These are phyloP conservation scores for Neocatenulostroma microsporum DNA, from an alignment of 2,329 filamentous ascomycete genomes.

Conservation along the genomic window DNA sequence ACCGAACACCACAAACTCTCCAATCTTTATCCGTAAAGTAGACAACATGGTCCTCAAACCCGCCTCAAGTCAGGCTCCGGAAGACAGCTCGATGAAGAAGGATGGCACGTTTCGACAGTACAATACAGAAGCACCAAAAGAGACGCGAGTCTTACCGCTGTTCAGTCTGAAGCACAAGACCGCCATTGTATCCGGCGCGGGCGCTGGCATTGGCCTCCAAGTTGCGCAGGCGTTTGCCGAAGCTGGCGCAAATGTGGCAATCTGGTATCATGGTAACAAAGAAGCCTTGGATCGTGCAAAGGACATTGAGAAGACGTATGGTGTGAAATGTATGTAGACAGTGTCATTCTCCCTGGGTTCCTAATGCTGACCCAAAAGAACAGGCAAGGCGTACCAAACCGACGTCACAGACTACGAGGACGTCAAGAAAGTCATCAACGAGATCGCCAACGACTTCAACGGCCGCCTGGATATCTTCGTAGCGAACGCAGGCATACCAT, in stretches of 20 bases:
- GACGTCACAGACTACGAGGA: constrained; percentile 37
- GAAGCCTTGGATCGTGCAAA: constrained; percentile 25
- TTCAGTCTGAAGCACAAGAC: constrained; percentile 30
- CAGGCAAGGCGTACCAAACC: constrained; percentile 45
- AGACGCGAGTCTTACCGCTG: constrained; percentile 20
- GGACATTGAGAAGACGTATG: constrained; percentile 27
- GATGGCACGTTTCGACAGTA: constrained; percentile 30
- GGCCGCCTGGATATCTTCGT: constrained; percentile 70
- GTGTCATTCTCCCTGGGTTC: neutral
- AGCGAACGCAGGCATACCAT: constrained; percentile 69
- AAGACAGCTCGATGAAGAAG: constrained; percentile 28
- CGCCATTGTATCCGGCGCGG: constrained; percentile 30
- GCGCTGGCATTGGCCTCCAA: constrained; percentile 29
- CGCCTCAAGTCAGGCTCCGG: constrained; percentile 14
- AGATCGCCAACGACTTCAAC: constrained; percentile 55
- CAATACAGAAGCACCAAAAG: constrained; percentile 28
- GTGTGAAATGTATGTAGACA: constrained; percentile 26
- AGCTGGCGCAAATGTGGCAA: constrained; percentile 38
- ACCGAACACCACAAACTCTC: too few species aligned
- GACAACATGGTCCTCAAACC: constrained; percentile 7
- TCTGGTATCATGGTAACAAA: constrained; percentile 38
- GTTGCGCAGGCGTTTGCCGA: constrained; percentile 29
- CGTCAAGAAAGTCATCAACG: constrained; percentile 36
- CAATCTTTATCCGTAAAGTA: neutral
- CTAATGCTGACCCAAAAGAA: neutral